These are phyloP conservation scores for Heliamphora pulchella DNA, from an alignment of 179 eudicot species.

Conservation along the genomic window DNA sequence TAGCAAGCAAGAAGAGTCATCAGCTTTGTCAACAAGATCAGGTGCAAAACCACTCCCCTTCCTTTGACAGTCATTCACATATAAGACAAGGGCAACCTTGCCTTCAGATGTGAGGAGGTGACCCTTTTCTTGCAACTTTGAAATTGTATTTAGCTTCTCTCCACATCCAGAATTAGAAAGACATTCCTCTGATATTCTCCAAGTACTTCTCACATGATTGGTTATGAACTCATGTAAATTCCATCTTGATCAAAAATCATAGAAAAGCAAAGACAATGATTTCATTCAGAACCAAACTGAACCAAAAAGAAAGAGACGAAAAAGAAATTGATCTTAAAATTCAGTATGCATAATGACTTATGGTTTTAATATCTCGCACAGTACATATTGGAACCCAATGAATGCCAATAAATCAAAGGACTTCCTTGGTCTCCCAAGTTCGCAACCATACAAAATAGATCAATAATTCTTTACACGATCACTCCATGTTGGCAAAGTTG, in stretches of 20 bases:
- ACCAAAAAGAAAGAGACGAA: no score
- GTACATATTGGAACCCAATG: neutral
- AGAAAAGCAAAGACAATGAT: neutral
- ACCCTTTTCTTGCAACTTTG: slow-evolving; percentile 41
- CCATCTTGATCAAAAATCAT: slow-evolving; percentile 26
- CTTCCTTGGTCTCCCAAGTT: neutral
- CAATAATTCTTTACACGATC: no score
- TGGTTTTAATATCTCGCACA: neutral
- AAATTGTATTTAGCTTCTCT: slow-evolving; percentile 30
- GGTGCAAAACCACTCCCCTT: slow-evolving; percentile 19
- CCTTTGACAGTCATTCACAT: slow-evolving; percentile 27
- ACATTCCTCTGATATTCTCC: slow-evolving; percentile 35
- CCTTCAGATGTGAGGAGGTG: slow-evolving; percentile 51
- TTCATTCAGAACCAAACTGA: neutral
- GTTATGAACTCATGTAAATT: slow-evolving; percentile 26
- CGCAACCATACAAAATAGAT: neutral
- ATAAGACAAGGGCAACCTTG: slow-evolving; percentile 55
- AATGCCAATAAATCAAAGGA: neutral
- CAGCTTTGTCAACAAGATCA: slow-evolving; percentile 23
- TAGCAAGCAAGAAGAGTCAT: slow-evolving; percentile 21
- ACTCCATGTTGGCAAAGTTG: neutral
- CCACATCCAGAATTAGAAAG: slow-evolving; percentile 26
- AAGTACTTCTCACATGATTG: slow-evolving; percentile 27
- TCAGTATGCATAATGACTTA: neutral
- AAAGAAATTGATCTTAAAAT: neutral